Base-by-base conservation (phyloP, 495 filamentous ascomycete genomes). In the Penicillium antarcticum region DNA sequence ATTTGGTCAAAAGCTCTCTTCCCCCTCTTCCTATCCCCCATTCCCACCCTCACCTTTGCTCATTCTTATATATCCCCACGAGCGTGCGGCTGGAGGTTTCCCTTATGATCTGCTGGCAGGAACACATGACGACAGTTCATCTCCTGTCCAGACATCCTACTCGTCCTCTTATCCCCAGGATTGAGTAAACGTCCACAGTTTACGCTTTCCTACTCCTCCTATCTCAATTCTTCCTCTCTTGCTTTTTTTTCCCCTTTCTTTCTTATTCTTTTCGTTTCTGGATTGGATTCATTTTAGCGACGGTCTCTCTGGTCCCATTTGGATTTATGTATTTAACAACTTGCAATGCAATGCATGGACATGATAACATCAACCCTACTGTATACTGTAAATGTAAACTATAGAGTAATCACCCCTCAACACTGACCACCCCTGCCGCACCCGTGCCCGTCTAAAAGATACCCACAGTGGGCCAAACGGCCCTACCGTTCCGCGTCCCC, bases 261-360 rank as follows among this genome's bases (percentile, higher is more conserved):
- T 21, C 21, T 47, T 37, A 16, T 42, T 31, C 40, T 41, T 44
- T 33, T 37, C 21, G 21, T 23, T 26, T 26, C 34, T 19, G 52
- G 54, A 47, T 53, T 52, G 45, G 48, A 41, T 38, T 41, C 44
- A 51, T 49, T 61, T 56, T 58, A 63, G 61, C 58, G 61, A 52
- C 49, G 37, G 54, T 55, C 34, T 23, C 31, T 11, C 34, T 40
- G 47, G 13, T 31, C 36, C 31, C 39, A 34, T 42, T 42, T 51
- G 23, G 36, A 42, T 26, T 45, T 52, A 52, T 52, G 50, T 52
- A 52, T 45, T 45, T 52, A 45, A 35, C 46, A 45, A 19, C 38
- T 46, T 34, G 38, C 16, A 52, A 31, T 52, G 41, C n/a, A 42
- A 42, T 42, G 39, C 39, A 42, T 42, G 11, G 4, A 42, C 17